Conservation (phyloP, 2,329 filamentous ascomycete genomes). For the Monosporascus cannonballus region DNA sequence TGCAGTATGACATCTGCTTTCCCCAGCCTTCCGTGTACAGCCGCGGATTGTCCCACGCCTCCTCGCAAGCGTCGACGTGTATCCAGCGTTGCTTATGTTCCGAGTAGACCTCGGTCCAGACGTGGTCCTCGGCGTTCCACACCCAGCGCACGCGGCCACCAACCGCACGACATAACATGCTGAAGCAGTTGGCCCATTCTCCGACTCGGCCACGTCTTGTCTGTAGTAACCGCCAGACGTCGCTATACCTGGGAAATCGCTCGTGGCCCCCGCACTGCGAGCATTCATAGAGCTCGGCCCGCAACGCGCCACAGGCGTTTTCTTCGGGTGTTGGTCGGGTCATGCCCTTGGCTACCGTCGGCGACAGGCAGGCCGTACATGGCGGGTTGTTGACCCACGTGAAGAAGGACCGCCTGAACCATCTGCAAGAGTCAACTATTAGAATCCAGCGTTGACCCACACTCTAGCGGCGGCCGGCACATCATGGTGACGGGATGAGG, state of each 20-base stretch:
- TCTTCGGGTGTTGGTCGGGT: constrained; percentile 84
- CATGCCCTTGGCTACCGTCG: constrained; percentile 77
- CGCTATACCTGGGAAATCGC: constrained; percentile 89
- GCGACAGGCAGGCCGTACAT: constrained; percentile 74
- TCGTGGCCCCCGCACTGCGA: constrained; percentile 74
- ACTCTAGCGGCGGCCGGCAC: too few species aligned
- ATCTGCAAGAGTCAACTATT: constrained; percentile 45
- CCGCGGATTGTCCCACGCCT: constrained; percentile 88
- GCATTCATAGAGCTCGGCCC: constrained; percentile 88
- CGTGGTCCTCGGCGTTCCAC: constrained; percentile 96
- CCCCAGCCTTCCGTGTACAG: constrained; percentile 94
- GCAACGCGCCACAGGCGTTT: constrained; percentile 75
- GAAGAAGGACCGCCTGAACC: constrained; percentile 96
- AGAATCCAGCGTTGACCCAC: too few species aligned
- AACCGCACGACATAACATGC: constrained; percentile 92
- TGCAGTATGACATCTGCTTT: constrained; percentile 94
- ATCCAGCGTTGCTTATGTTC: constrained; percentile 91
- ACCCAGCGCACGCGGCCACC: constrained; percentile 93
- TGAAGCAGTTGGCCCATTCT: constrained; percentile 98
- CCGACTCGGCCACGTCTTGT: constrained; percentile 81
- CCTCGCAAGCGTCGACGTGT: constrained; percentile 91
- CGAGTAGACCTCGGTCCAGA: constrained; percentile 97
- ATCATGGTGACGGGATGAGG: too few species aligned
- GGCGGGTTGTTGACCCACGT: constrained; percentile 94
- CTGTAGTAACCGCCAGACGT: constrained; percentile 77